These are phyloP conservation scores for Aspergillus unguis DNA, from an alignment of 2,329 filamentous ascomycete genomes.

Conservation along the genomic window DNA sequence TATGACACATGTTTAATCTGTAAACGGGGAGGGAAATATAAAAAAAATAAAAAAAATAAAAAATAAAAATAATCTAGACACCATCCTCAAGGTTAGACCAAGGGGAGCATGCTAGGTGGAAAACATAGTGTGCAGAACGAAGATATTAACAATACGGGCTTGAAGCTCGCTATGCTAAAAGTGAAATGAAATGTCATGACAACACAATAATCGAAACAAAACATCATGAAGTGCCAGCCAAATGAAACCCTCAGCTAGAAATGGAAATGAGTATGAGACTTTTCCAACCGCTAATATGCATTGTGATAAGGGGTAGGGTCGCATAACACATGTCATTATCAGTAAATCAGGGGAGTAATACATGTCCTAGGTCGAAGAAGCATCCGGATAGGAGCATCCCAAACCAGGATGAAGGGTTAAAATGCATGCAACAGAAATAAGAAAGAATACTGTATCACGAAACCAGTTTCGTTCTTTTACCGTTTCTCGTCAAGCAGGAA, in stretches of 20 bases:
- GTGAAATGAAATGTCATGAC: constrained; percentile 20
- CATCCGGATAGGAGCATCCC: constrained; percentile 14
- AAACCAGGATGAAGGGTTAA: constrained; percentile 23
- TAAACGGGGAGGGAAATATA: not conserved
- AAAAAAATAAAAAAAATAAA: not conserved
- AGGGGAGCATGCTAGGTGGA: constrained; percentile 3
- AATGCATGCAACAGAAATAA: constrained; percentile 16
- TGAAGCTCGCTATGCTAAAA: constrained; percentile 39
- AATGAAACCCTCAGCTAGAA: constrained; percentile 26
- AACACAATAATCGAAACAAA: constrained; percentile 24
- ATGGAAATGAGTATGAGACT: constrained; percentile 31
- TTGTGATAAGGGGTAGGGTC: constrained; percentile 33
- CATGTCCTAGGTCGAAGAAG: constrained; percentile 30
- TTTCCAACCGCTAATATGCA: constrained; percentile 46
- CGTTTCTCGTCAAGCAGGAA: constrained; percentile 4
- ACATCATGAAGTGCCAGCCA: constrained; percentile 20
- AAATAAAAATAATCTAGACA: not conserved
- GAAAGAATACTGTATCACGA: constrained; percentile 8
- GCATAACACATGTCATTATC: constrained; percentile 43
- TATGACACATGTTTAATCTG: not conserved
- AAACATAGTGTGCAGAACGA: constrained; percentile 6
- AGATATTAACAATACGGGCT: constrained; percentile 23
- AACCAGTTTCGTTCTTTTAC: constrained; percentile 10
- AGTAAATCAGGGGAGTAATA: constrained; percentile 36
- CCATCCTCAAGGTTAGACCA: constrained; percentile 6